Evolutionary conservation across 352 stramenopile genomes (phyloP).

Genomic region (Phytopythium ostracodes): DNA sequence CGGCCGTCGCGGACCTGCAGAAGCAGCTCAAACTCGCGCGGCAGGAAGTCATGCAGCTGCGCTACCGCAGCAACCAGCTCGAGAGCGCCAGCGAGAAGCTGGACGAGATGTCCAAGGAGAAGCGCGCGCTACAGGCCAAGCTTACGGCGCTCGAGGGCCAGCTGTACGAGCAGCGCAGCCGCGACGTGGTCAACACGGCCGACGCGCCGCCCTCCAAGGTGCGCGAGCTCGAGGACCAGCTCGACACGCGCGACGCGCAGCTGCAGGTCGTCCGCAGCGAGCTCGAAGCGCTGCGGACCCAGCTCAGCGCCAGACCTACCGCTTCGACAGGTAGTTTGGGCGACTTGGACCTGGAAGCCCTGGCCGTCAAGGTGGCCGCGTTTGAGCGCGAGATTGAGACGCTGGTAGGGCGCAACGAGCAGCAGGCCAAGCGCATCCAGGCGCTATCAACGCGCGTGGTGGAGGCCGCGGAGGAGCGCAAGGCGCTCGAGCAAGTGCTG

Average conservation of each 20-base stretch:
- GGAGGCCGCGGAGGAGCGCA: constrained; percentile 40
- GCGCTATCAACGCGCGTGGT: constrained; percentile 40
- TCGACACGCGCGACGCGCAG: constrained; percentile 20
- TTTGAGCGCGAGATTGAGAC: constrained; percentile 48
- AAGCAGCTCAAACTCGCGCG: constrained; percentile 78
- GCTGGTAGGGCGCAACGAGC: constrained; percentile 49
- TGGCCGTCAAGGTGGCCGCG: constrained; percentile 42
- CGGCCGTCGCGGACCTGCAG: constrained; percentile 50
- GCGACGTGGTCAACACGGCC: constrained; percentile 32
- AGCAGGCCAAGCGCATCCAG: constrained; percentile 50
- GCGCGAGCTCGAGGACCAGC: constrained; percentile 52
- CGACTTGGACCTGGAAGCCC: constrained; percentile 16
- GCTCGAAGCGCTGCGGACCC: constrained; percentile 31
- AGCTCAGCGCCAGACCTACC: constrained; percentile 9
- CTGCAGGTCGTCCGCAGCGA: constrained; percentile 47
- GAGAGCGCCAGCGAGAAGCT: constrained; percentile 64
- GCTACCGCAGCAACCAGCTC: constrained; percentile 77
- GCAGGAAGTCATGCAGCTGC: constrained; percentile 81
- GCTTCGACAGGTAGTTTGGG: constrained; percentile 13
- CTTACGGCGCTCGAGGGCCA: constrained; percentile 74
- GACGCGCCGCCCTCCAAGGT: constrained; percentile 35
- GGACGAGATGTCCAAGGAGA: constrained; percentile 73
- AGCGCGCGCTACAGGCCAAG: constrained; percentile 74
- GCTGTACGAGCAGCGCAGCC: constrained; percentile 70
- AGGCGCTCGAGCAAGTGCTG: constrained; percentile 53